Base-by-base conservation (phyloP, 139 green algal species). In the Asterochloris erici region DNA sequence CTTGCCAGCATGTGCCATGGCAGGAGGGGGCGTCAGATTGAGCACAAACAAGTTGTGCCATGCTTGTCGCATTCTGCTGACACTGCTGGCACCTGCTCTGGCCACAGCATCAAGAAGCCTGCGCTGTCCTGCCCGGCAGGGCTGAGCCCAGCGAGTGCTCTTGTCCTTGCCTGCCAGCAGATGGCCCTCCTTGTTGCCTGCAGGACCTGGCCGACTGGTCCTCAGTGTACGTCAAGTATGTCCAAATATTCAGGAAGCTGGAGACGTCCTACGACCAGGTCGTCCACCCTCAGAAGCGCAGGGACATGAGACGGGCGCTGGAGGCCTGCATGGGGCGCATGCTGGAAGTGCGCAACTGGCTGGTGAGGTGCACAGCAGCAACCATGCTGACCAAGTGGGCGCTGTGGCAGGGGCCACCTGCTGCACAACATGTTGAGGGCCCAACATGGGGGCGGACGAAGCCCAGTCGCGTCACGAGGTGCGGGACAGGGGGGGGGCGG, bases 151-250 rank as follows among this genome's bases (percentile, higher is more conserved):
- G 60, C n/a, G 10, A 54, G 14, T n/a, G 38, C 47, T 26, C n/a
- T 54, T n/a, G 60, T 47, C 24, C 15, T 14, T 70, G 17, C 12
- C 23, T 47, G 38, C 38, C 38, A 54, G 38, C 38, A 54, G 38
- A 6, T 6, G 38, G 38, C 38, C 38, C 38, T 6, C 38, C 38
- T 54, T 54, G 38, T 6, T 54, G 38, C 38, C 38, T 81, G 60
- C 87, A 95, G 89, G 91, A 95, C n/a, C 83, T 97, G 54, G 86
- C 85, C 0, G 93, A 96, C 66, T 97, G 91, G 90, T 85, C 92
- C 0, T 90, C 87, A n/a, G 92, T 96, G n/a, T 98, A 98, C 87
- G 93, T 98, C 62, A 89, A 87, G 63, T 98, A 98, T 82, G 84
- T 98, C 66, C 91, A 95, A 83, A 93, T 95, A 21, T 91, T 96